Conservation (phyloP, 352 stramenopile species). For the Elongisporangium undulatum region DNA sequence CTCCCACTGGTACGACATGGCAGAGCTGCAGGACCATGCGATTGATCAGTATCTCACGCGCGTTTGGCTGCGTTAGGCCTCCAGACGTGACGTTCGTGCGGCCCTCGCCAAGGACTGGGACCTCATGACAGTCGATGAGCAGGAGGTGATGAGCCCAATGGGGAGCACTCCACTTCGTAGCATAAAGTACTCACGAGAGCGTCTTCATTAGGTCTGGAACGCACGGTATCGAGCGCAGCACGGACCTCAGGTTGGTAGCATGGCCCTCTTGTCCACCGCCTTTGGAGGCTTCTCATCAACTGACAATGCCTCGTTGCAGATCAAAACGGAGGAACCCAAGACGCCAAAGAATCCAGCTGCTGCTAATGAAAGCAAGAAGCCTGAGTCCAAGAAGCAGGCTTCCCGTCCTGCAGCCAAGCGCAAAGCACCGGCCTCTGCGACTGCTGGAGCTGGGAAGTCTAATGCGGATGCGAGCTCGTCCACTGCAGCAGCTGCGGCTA, state of each 20-base stretch:
- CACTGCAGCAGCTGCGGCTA: not conserved
- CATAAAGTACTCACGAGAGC: not conserved
- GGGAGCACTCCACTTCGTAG: not conserved
- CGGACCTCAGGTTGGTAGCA: not conserved
- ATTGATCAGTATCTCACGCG: not conserved
- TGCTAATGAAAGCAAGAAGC: not conserved
- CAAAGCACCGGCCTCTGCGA: not conserved
- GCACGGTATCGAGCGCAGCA: conserved; percentile 6
- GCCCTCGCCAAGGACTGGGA: conserved; percentile 22
- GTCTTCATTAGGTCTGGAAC: conserved; percentile 1
- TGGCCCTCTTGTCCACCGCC: no score
- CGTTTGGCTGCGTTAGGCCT: conserved; percentile 9
- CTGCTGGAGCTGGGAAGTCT: not conserved
- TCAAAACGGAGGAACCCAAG: not conserved
- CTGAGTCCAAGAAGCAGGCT: not conserved
- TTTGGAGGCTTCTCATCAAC: no score
- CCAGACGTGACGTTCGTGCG: conserved; percentile 20
- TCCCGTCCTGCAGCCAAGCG: not conserved
- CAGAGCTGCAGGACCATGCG: not conserved
- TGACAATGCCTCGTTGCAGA: not conserved
- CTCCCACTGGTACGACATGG: conserved; percentile 20
- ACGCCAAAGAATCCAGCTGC: not conserved
- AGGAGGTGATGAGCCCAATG: conserved; percentile 17
- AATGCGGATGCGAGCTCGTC: not conserved
- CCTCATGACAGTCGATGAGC: conserved; percentile 17